Evolutionary conservation across 805 yeast genomes (phyloP).

Genomic region (Metschnikowia aberdeeniae): DNA sequence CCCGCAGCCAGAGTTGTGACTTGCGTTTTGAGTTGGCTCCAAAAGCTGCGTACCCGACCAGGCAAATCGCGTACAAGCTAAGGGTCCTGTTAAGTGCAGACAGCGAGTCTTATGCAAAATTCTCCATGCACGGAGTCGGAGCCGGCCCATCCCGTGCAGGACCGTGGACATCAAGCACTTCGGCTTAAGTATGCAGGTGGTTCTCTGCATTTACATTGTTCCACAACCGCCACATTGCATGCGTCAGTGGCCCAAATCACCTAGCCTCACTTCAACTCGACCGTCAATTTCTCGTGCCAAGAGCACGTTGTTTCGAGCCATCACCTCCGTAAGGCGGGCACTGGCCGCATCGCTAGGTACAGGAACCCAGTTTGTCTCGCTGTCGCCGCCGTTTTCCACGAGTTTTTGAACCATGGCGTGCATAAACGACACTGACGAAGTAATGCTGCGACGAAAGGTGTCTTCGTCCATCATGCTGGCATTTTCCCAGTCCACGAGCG

Average conservation of each 20-base stretch:
- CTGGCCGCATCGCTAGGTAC: constrained; percentile 10
- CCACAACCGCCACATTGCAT: no score
- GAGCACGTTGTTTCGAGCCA: constrained; percentile 15
- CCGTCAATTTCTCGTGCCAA: not conserved
- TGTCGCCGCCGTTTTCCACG: not conserved
- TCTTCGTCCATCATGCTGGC: constrained; percentile 18
- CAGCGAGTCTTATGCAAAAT: no score
- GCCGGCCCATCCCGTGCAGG: no score
- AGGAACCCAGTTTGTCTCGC: constrained; percentile 9
- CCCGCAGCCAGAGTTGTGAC: no score
- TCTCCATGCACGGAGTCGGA: no score
- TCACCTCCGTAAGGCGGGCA: constrained; percentile 13
- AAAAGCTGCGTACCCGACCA: no score
- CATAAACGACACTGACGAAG: constrained; percentile 10
- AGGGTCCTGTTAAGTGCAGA: no score
- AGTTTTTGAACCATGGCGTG: constrained; percentile 10
- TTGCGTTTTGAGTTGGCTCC: no score
- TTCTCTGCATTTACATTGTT: no score
- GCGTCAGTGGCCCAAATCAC: not conserved
- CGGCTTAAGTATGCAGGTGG: no score
- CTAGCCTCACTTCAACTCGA: not conserved
- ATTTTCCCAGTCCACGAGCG: constrained; percentile 21
- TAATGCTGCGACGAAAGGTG: constrained; percentile 12
- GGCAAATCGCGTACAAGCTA: no score
- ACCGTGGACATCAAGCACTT: no score